Evolutionary conservation across 2,329 filamentous ascomycete genomes (phyloP), one percentile per base, ranked within the genome.

Genomic region (Mycosphaerelloides madeirae): DNA sequence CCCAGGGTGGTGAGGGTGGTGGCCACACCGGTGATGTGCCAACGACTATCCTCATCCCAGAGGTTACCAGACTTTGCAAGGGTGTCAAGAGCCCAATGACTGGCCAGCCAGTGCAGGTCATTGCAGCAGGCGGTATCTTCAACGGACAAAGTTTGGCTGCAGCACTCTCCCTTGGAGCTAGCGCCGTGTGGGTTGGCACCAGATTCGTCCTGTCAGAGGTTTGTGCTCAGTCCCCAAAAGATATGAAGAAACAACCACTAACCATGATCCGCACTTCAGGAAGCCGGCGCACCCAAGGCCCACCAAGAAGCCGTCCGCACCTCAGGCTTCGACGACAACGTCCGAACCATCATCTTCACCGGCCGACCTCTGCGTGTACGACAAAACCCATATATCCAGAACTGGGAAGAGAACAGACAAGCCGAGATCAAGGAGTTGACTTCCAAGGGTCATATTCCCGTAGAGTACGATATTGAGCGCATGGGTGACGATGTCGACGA

Each of bases 311-410:
- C 91, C 50, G 93, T 98, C 58, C 81, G 82, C 63, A 96, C 91
- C 33, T 81, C 93, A 41, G 81, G 86, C 58, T 95, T 93, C 68
- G 89, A 97, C 70, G 93, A 98, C 72, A 98, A 95, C 64, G 75
- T 97, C 66, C 86, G 88, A 65, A 98, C 93, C 38, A 87, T 97
- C 68, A 98, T 98, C 74, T 98, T 97, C 79, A 98, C 93, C 45
- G 93, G 93, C 44, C 87, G 93, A 46, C 93, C 93, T 29, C 77
- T 98, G 65, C 87, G 93, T 57, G 93, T 98, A 48, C 84, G 90
- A 66, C 93, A 80, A 65, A 98, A 97, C 75, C 70, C 84, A 6
- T 98, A 98, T 71, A 97, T 98, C 63, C 68, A 81, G 64, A 87
- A 95, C 77, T 98, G 93, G 93, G 91, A 98, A 74, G 84, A 84